A percentile compares a stretch with the other conserved stretches of the same genome.
Evolutionary conservation across 163 green algal species (phyloP).

Genomic region (Prototheca stagnorum): DNA sequence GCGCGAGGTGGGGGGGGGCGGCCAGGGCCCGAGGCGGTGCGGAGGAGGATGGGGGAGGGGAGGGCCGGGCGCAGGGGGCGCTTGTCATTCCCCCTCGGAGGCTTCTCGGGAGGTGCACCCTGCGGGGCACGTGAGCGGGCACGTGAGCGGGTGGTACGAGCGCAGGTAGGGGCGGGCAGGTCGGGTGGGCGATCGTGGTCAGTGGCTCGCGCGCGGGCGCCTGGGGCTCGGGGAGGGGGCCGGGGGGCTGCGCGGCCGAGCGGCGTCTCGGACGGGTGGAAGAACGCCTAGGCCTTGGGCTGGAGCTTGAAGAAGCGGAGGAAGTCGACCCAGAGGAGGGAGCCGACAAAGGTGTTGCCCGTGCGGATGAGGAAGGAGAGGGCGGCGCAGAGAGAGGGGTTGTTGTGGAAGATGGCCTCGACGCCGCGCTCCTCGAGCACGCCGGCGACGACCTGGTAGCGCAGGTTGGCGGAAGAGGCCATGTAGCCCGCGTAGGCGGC

Average conservation of each 20-base stretch:
- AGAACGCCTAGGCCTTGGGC: slow-evolving; percentile 5
- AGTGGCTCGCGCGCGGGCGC: not conserved
- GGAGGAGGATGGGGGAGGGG: too few relatives aligned
- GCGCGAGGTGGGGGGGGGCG: too few relatives aligned
- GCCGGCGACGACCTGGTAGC: slow-evolving; percentile 71
- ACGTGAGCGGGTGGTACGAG: too few relatives aligned
- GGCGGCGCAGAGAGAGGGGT: slow-evolving; percentile 43
- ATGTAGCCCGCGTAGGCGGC: slow-evolving; percentile 87
- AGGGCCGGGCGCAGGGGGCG: too few relatives aligned
- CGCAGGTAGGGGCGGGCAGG: too few relatives aligned
- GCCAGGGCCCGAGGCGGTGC: too few relatives aligned
- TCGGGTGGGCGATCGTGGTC: too few relatives aligned
- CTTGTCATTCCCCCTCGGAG: too few relatives aligned
- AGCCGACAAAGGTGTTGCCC: slow-evolving; percentile 89
- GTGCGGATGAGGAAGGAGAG: slow-evolving; percentile 82
- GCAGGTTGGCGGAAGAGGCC: slow-evolving; percentile 80
- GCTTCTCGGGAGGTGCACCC: too few relatives aligned
- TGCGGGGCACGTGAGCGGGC: too few relatives aligned
- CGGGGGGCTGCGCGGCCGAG: not conserved
- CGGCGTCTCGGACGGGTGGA: not conserved
- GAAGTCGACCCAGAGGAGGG: slow-evolving; percentile 88
- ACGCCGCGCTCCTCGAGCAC: slow-evolving; percentile 92
- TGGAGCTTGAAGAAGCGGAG: slow-evolving; percentile 64
- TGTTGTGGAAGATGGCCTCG: slow-evolving; percentile 65
- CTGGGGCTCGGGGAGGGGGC: not conserved